These are phyloP conservation scores for Eucalyptus cloeziana DNA, from an alignment of 345 rosid genomes.

Conservation along the genomic window DNA sequence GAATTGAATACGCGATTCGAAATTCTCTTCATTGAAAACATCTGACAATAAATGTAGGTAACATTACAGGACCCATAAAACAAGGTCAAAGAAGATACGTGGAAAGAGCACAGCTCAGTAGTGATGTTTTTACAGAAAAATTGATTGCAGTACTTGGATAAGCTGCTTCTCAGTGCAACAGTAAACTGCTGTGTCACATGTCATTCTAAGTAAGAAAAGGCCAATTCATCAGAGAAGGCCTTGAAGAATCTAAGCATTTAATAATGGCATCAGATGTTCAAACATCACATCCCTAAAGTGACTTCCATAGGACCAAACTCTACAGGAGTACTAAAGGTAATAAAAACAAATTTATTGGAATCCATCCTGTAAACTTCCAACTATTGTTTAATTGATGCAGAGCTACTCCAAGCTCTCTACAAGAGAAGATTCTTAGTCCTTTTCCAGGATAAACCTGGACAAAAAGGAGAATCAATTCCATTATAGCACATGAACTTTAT, in stretches of 20 bases:
- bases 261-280: neutral
- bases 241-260: neutral
- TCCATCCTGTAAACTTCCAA: neutral
- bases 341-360: neutral
- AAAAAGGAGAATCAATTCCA: neutral
- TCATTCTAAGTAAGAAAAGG: neutral
- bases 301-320: neutral
- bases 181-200: neutral
- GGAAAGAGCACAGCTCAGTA: neutral
- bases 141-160: neutral
- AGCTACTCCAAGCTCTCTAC: neutral
- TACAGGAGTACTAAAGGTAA: neutral
- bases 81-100: neutral
- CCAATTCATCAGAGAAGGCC: neutral
- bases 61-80: neutral
- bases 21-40: neutral
- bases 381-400: neutral
- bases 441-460: neutral
- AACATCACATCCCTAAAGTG: neutral
- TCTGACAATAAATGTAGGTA: neutral
- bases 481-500: neutral
- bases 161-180: neutral
- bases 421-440: neutral
- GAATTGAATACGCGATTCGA: neutral
- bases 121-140: neutral